These are phyloP conservation scores for Nephromyces sp. DNA, from an alignment of 169 alveolate genomes.

Conservation along the genomic window DNA sequence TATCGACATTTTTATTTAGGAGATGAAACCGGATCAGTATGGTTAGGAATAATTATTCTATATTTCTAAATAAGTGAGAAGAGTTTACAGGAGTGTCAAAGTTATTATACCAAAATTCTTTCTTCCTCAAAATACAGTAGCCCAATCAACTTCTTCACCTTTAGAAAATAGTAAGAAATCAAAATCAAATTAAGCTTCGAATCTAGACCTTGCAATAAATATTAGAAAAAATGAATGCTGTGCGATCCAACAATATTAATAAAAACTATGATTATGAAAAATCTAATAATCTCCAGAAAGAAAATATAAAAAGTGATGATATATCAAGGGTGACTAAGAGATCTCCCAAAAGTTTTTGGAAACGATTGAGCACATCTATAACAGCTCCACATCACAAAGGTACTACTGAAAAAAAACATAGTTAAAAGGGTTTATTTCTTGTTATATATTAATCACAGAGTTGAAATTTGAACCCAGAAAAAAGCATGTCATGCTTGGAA, in stretches of 20 bases:
- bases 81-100: background rate
- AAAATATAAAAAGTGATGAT: background rate
- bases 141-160: no score
- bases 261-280: background rate
- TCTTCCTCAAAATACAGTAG: background rate
- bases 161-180: no score
- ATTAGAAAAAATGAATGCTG: background rate
- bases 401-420: no score
- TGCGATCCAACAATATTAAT: background rate
- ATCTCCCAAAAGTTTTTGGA: background rate
- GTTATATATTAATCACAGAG: background rate
- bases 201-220: no score
- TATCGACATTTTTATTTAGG: background rate
- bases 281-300: background rate
- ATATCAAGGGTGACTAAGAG: background rate
- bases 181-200: no score
- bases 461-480: background rate
- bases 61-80: background rate
- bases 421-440: no score
- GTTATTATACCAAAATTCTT: background rate
- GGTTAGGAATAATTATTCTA: background rate
- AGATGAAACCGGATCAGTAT: background rate
- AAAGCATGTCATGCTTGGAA: background rate
- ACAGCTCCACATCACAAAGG: background rate
- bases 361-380: background rate